phyloP scores from a whole-genome alignment of 768 basidiomycete genomes.

The Boletellus ananas region DNA sequence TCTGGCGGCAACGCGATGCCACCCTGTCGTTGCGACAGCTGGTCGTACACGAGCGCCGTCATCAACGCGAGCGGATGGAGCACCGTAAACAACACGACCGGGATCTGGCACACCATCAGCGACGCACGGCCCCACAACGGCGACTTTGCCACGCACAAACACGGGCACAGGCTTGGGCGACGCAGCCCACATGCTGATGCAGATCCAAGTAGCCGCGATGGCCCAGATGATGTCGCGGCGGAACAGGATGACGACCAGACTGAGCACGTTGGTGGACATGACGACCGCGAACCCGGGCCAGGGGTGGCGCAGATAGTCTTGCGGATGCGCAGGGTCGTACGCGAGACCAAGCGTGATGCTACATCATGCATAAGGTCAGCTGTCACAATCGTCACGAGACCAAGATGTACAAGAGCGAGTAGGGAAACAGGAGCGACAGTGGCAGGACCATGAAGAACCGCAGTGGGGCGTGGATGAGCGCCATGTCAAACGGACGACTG shows the following conservation, averaged over 20 bases:
- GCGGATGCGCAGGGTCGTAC: constrained; percentile 45
- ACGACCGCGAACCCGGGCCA: constrained; percentile 75
- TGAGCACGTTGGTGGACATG: constrained; percentile 57
- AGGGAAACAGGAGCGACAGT: constrained; percentile 41
- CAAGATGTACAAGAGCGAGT: constrained; percentile 49
- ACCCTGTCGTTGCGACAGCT: constrained; percentile 25
- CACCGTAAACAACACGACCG: constrained; percentile 59
- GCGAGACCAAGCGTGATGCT: constrained; percentile 70
- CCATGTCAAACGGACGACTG: constrained; percentile 65
- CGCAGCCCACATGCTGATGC: constrained; percentile 58
- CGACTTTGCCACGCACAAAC: constrained; percentile 42
- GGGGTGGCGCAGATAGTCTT: constrained; percentile 44
- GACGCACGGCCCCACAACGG: background rate
- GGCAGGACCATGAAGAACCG: constrained; percentile 64
- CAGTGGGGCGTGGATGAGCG: constrained; percentile 85
- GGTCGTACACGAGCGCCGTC: constrained; percentile 39
- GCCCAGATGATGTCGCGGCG: constrained; percentile 73
- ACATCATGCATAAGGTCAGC: background rate
- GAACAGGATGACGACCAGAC: constrained; percentile 50
- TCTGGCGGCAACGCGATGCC: constrained; percentile 43
- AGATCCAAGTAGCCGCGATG: constrained; percentile 70
- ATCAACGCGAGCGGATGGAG: constrained; percentile 62
- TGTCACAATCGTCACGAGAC: background rate
- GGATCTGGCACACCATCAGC: constrained; percentile 39
- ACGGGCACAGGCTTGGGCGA: constrained; percentile 63